Percentiles rank a stretch among this genome's conserved stretches.
These are phyloP conservation scores for Oldenlandia corymbosa DNA, from an alignment of 257 asterid species.

Conservation along the genomic window DNA sequence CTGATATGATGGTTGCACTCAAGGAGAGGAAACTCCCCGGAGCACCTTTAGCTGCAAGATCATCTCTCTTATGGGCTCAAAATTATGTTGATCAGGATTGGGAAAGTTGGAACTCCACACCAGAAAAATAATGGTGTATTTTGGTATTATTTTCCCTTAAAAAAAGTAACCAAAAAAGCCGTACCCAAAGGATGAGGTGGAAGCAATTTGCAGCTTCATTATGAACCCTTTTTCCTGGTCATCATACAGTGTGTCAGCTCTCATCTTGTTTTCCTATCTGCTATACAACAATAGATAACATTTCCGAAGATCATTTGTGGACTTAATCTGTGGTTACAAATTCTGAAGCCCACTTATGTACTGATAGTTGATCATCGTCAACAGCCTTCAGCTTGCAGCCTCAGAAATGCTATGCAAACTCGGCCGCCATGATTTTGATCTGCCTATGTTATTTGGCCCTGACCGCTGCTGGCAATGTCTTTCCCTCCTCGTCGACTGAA, in stretches of 20 bases:
- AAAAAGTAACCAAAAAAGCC: background rate
- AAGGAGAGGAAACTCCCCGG: slow-evolving; percentile 54
- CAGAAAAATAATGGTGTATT: slow-evolving; percentile 16
- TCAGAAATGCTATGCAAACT: slow-evolving; percentile 42
- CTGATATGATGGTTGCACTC: slow-evolving; percentile 59
- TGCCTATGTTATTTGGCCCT: slow-evolving; percentile 20
- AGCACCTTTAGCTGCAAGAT: slow-evolving; percentile 59
- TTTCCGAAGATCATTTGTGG: slow-evolving; percentile 7
- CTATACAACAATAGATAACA: slow-evolving; percentile 20
- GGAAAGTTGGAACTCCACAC: slow-evolving; percentile 50
- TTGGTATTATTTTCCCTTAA: background rate
- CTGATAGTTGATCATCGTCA: background rate
- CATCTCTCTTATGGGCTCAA: slow-evolving; percentile 64
- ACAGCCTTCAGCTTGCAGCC: slow-evolving; percentile 24
- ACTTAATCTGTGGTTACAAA: slow-evolving; percentile 8
- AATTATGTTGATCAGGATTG: slow-evolving; percentile 52
- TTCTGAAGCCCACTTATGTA: background rate
- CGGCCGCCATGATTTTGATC: slow-evolving; percentile 43
- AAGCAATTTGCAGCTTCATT: slow-evolving; percentile 18
- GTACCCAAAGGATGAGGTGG: background rate
- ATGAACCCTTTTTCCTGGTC: slow-evolving; percentile 7
- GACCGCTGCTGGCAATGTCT: slow-evolving; percentile 24
- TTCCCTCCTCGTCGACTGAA: slow-evolving; percentile 29
- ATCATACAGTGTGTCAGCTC: slow-evolving; percentile 8
- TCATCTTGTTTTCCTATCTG: slow-evolving; percentile 8